Conservation (phyloP, 805 yeast species). For the Kuraishia cidri region DNA sequence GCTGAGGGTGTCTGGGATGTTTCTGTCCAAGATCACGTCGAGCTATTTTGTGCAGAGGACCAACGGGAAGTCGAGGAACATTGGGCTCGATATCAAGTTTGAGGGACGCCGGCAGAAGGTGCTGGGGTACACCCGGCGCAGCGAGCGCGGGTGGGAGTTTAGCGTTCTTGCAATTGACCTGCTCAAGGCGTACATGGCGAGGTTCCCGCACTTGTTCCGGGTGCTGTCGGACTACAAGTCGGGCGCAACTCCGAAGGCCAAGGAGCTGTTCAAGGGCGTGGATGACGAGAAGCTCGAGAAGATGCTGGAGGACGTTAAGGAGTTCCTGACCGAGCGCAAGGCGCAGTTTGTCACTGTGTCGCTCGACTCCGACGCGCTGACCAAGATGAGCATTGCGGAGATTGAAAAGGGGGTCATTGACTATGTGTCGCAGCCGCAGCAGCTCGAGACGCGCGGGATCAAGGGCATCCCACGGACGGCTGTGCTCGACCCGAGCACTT, state of each 20-base stretch:
- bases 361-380: slow-evolving; percentile 70
- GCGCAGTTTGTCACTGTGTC: slow-evolving; percentile 51
- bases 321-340: slow-evolving; percentile 41
- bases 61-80: slow-evolving; percentile 43
- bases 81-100: slow-evolving; percentile 81
- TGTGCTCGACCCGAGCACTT: slow-evolving; percentile 63
- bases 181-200: slow-evolving; percentile 46
- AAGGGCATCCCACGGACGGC: slow-evolving; percentile 83
- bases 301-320: slow-evolving; percentile 20
- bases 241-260: slow-evolving; percentile 25
- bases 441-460: slow-evolving; percentile 44
- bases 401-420: slow-evolving; percentile 56
- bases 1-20: slow-evolving; percentile 48
- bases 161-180: slow-evolving; percentile 66
- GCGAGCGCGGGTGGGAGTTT: slow-evolving; percentile 69
- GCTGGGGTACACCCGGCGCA: slow-evolving; percentile 73
- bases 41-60: slow-evolving; percentile 51
- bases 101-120: slow-evolving; percentile 77
- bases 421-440: slow-evolving; percentile 32
- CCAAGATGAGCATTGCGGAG: slow-evolving; percentile 51
- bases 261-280: slow-evolving; percentile 24
- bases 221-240: slow-evolving; percentile 12
- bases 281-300: slow-evolving; percentile 34
- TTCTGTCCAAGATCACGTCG: slow-evolving; percentile 74
- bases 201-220: slow-evolving; percentile 55